Evolutionary conservation across 495 filamentous ascomycete species (phyloP), one percentile per base, ranked within the genome.

Genomic region (Aspergillus cavernicola): DNA sequence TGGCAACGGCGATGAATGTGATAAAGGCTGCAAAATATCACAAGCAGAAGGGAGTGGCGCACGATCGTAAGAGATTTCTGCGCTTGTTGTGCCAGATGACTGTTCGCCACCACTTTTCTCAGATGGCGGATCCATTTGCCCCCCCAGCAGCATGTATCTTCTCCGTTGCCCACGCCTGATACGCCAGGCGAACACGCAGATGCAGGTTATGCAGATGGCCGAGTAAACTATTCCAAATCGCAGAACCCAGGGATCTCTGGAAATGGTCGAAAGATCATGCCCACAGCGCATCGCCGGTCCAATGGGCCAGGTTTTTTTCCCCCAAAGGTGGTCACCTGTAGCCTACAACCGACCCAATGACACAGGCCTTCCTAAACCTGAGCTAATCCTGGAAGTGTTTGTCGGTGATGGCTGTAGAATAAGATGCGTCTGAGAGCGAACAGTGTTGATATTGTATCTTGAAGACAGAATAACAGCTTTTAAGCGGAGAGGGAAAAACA

Each of bases 1-100:
- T 18, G 71, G 71, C 47, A 71, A 59, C 13, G 50, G 41, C n/a
- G 62, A 60, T 33, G 52, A 46, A 22, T 64, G 61, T 16, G 71
- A 74, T 33, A 73, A 53, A 33, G 71, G 69, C 46, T 58, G 60
- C 32, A 74, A 47, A 31, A 73, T 60, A 61, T 72, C 68, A 45
- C 63, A 66, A n/a, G 71, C 68, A 12, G 71, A 68, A 38, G 60
- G 41, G 43, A 54, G 22, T 26, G 41, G 20, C 47, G 57, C 23
- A 48, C 45, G 40, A 32, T 29, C 33, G 50, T 57, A 16, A 48
- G 42, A 15, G 13, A 41, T 35, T 24, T 45, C 49, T 39, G 51
- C 49, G 39, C 44, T 45, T 58, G 53, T 43, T 45, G 53, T 23
- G 42, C 26, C 39, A 32, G 56, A 31, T 49, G 56, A 38, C 43